A percentile compares a stretch with the other conserved stretches of the same genome.
Evolutionary conservation across 192 early-diverging fungal species (phyloP).

Genomic region (Coemansia sp.): DNA sequence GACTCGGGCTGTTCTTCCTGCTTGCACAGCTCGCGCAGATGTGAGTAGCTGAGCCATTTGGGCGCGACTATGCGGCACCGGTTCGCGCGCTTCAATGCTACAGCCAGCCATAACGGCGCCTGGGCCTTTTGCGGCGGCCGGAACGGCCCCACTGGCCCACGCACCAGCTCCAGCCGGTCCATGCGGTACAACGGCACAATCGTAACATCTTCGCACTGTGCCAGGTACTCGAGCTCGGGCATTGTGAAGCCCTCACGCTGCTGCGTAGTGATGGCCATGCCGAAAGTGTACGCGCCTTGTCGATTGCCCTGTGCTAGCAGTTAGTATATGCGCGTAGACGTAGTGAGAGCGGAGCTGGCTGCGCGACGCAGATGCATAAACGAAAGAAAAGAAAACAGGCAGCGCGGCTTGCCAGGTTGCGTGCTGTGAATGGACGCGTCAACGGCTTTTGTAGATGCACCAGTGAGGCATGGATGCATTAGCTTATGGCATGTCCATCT

Average conservation of each 20-base stretch:
- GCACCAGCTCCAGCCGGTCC: conserved; percentile 69
- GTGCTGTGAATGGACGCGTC: background rate
- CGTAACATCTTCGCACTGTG: conserved; percentile 70
- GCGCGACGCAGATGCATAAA: background rate
- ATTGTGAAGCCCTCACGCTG: conserved; percentile 63
- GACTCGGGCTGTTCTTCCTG: conserved; percentile 63
- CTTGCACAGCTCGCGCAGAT: conserved; percentile 59
- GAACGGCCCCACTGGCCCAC: conserved; percentile 77
- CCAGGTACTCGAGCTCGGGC: conserved; percentile 82
- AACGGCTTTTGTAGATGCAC: background rate
- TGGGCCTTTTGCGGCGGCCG: conserved; percentile 69
- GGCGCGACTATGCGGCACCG: conserved; percentile 80
- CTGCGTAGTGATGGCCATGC: conserved; percentile 38
- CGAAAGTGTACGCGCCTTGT: background rate
- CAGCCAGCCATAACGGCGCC: conserved; percentile 88
- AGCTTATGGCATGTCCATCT: background rate
- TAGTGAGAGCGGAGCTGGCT: background rate
- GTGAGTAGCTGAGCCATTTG: conserved; percentile 75
- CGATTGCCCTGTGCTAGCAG: background rate
- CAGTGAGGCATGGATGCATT: background rate
- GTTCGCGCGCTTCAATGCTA: conserved; percentile 75
- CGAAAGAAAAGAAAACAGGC: background rate
- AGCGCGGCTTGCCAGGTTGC: background rate
- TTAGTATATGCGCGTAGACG: background rate
- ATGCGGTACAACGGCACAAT: conserved; percentile 74